phyloP scores from a whole-genome alignment of 208 protist species.

The Trichomonas tenax region DNA sequence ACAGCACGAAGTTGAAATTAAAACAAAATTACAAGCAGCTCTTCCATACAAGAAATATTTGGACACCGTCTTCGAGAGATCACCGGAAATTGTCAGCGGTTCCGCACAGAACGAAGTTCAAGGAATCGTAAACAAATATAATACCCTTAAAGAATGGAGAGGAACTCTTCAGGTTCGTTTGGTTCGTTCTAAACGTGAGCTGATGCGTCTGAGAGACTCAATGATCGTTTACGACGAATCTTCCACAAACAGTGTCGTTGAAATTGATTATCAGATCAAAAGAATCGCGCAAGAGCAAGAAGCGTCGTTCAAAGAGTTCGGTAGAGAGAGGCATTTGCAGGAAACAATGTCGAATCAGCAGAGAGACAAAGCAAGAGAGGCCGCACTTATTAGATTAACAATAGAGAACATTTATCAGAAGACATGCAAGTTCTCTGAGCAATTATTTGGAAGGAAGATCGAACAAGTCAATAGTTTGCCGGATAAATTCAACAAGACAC shows the following conservation, averaged over 20 bases:
- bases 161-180: neutral
- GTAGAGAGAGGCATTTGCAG: neutral
- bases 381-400: neutral
- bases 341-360: neutral
- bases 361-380: neutral
- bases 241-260: neutral
- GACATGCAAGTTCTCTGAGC: neutral
- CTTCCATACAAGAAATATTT: slow-evolving; percentile 8
- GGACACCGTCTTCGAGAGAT: neutral
- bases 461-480: neutral
- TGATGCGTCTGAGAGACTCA: neutral
- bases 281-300: neutral
- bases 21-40: neutral
- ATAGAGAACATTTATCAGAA: slow-evolving; percentile 18
- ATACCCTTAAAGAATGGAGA: neutral
- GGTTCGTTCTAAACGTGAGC: neutral
- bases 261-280: slow-evolving; percentile 19
- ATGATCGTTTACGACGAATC: slow-evolving; percentile 8
- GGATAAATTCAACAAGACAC: neutral
- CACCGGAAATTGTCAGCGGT: neutral
- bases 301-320: slow-evolving; percentile 1
- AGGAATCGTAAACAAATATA: slow-evolving; percentile 9
- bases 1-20: neutral
- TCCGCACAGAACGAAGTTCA: neutral
- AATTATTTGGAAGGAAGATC: neutral